Percentiles rank a stretch among this genome's conserved stretches.
These are phyloP conservation scores for Samsoniella hepiali DNA, from an alignment of 2,329 filamentous ascomycete species.

Conservation along the genomic window DNA sequence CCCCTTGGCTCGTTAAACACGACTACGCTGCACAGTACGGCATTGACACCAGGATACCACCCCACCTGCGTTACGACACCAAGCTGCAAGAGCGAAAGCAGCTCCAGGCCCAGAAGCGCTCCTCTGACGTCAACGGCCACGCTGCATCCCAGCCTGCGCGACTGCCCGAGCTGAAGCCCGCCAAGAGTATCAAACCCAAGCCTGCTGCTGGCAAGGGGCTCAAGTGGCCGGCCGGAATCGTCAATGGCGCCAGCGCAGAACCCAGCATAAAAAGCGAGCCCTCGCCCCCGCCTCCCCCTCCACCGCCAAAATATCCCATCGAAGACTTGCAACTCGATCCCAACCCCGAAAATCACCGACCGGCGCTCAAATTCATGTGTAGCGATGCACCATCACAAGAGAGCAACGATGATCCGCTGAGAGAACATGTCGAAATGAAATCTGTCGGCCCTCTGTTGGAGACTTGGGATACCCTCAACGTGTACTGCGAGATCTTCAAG, in stretches of 20 bases:
- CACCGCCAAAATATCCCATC: conserved; percentile 87
- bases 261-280: conserved; percentile 31
- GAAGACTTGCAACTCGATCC: conserved; percentile 84
- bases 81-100: conserved; percentile 76
- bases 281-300: conserved; percentile 50
- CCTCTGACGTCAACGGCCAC: conserved; percentile 45
- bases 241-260: conserved; percentile 32
- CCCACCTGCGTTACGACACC: conserved; percentile 76
- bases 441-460: conserved; percentile 84
- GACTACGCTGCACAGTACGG: conserved; percentile 80
- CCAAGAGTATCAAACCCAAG: conserved; percentile 10
- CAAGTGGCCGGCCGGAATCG: conserved; percentile 45
- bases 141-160: conserved; percentile 43
- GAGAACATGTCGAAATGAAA: conserved; percentile 66
- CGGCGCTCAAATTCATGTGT: conserved; percentile 74
- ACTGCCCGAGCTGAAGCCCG: conserved; percentile 69
- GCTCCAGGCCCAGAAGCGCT: conserved; percentile 62
- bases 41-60: conserved; percentile 82
- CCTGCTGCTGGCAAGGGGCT: conserved; percentile 58
- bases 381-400: conserved; percentile 55
- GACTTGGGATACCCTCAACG: conserved; percentile 94
- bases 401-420: conserved; percentile 32
- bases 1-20: conserved; percentile 90
- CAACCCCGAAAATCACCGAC: conserved; percentile 63
- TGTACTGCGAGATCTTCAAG: conserved; percentile 93